Percentiles rank a stretch among this genome's conserved stretches.
Evolutionary conservation across 176 grass and related monocot genomes (phyloP).

Genomic region (Hyparrhenia diplandra): DNA sequence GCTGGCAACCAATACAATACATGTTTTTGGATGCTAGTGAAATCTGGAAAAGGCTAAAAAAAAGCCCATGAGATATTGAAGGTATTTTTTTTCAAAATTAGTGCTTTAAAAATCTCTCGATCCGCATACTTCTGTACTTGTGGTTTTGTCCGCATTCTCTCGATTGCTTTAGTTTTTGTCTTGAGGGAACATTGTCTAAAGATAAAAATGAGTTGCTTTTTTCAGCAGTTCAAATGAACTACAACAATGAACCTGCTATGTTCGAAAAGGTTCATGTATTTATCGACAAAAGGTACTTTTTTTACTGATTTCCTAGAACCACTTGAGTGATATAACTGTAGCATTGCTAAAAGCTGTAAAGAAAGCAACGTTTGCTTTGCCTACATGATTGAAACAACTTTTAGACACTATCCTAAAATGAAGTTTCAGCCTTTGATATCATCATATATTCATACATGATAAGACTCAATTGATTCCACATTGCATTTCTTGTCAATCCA

Average conservation of each 20-base stretch:
- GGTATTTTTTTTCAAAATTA: constrained; percentile 55
- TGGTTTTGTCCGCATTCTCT: background rate
- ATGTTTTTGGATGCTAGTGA: constrained; percentile 88
- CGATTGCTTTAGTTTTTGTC: constrained; percentile 4
- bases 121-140: too few species aligned
- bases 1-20: constrained; percentile 77
- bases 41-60: constrained; percentile 69
- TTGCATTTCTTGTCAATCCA: background rate
- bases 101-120: background rate
- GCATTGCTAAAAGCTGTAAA: too few species aligned
- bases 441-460: background rate
- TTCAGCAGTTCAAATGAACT: constrained; percentile 87
- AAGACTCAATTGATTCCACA: background rate
- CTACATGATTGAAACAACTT: background rate
- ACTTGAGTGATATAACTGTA: background rate
- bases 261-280: constrained; percentile 74
- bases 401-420: background rate
- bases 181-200: constrained; percentile 73
- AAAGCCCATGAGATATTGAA: constrained; percentile 66
- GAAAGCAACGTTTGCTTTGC: background rate
- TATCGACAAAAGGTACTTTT: constrained; percentile 40
- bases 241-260: constrained; percentile 64
- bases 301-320: background rate
- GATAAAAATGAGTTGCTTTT: constrained; percentile 92
- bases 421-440: too few species aligned